Evolutionary conservation across 495 filamentous ascomycete species (phyloP), one percentile per base, ranked within the genome.

Genomic region (Annulohypoxylon maeteangense): DNA sequence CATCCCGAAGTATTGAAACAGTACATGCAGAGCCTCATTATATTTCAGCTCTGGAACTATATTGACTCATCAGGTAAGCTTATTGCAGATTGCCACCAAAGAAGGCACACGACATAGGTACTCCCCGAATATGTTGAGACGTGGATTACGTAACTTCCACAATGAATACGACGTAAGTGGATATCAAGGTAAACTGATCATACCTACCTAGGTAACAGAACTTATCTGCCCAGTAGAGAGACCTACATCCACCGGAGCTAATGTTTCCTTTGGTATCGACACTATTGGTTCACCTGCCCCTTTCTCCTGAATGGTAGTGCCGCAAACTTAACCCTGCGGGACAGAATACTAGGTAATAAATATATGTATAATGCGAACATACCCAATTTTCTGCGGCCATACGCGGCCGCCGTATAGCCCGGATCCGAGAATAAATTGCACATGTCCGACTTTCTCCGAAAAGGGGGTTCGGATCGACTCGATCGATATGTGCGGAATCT

Each of bases 1-100:
- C 53, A 57, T 56, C 11, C 31, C 31, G n/a, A 20, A 25, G 34
- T 31, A 40, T 25, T 79, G 70, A 83, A 84, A 29, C 0, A 86
- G 73, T 29, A 72, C 67, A 65, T 85, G 81, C 4, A 83, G 66
- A 12, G 74, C 79, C 20, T 79, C 44, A 12, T 66, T 74, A 36
- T 68, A 74, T 0, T 68, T 71, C 3, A 70, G 57, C 34, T 72
- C 65, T 22, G 68, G 53, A 10, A 78, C 31, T 16, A 25, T 23
- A 42, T 56, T 40, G n/a, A 5, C 25, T 54, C 32, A 29, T 29
- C 27, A 56, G 29, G 58, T 48, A 31, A 44, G 31, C 25, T 36
- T 7, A 61, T 47, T 27, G 42, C 36, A 42, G 27, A 29, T 65
- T 42, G 12, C n/a, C 11, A 25, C 18, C 40, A 10, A 27, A 10